Evolutionary conservation across 2,329 filamentous ascomycete species (phyloP).

Genomic region (Paecilomyces fulvus): DNA sequence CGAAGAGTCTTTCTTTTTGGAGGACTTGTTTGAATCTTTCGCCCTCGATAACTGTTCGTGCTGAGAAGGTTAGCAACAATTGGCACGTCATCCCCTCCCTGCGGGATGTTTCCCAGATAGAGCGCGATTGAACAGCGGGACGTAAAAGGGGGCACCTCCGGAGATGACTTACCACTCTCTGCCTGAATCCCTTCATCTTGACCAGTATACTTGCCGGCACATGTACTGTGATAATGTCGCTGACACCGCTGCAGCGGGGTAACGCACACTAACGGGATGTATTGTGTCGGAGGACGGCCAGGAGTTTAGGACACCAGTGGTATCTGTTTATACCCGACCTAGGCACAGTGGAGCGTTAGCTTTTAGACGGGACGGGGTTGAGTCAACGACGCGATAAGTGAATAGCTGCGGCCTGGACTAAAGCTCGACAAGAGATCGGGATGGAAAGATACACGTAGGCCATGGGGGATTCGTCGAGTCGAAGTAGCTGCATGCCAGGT

Average conservation of each 20-base stretch:
- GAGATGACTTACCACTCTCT: slow-evolving; percentile 74
- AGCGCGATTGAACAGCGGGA: slow-evolving; percentile 7
- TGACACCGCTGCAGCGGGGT: slow-evolving; percentile 26
- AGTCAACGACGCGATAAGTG: not conserved
- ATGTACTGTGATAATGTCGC: slow-evolving; percentile 25
- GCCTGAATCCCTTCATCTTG: slow-evolving; percentile 94
- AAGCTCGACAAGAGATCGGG: not conserved
- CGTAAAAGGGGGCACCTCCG: slow-evolving; percentile 3
- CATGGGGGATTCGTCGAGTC: not conserved
- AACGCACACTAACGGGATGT: slow-evolving; percentile 28
- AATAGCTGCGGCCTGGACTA: not conserved
- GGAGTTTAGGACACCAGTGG: slow-evolving; percentile 16
- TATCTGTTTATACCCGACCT: slow-evolving; percentile 24
- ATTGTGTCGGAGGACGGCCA: slow-evolving; percentile 11
- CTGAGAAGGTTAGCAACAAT: slow-evolving; percentile 44
- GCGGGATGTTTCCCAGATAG: slow-evolving; percentile 1
- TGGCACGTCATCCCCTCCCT: slow-evolving; percentile 3
- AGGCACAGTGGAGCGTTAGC: not conserved
- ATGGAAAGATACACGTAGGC: not conserved
- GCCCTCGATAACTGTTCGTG: slow-evolving; percentile 82
- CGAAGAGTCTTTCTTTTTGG: slow-evolving; percentile 56
- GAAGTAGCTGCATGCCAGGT: not conserved
- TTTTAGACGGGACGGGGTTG: not conserved
- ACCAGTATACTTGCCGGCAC: slow-evolving; percentile 26
- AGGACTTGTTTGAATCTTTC: slow-evolving; percentile 78